Evolutionary conservation across 83 land plant species (phyloP).

Genomic region (Isoetes engelmannii): DNA sequence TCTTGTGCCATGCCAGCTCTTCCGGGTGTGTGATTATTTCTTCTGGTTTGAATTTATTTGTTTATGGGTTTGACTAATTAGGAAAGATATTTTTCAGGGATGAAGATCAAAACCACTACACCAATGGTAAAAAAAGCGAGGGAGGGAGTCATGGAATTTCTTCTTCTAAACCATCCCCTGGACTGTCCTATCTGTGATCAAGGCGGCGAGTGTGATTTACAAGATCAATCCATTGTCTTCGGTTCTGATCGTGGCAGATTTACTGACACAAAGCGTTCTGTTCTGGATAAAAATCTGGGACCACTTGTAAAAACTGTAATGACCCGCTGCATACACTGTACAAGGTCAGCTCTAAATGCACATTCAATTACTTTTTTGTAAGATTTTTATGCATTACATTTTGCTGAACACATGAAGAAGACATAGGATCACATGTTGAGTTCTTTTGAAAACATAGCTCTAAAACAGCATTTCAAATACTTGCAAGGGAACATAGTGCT

Average conservation of each 20-base stretch:
- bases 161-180: conserved; percentile 91
- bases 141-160: conserved; percentile 98
- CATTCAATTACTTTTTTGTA: neutral
- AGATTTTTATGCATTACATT: neutral
- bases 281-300: conserved; percentile 90
- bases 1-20: conserved; percentile 99
- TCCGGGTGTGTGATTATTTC: conserved; percentile 49
- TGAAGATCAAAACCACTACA: conserved; percentile 95
- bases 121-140: conserved; percentile 91
- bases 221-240: conserved; percentile 96
- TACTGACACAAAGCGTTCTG: conserved; percentile 80
- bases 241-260: conserved; percentile 95
- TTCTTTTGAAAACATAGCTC: too few species aligned
- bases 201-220: conserved; percentile 98
- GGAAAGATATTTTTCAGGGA: conserved; percentile 41
- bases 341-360: conserved; percentile 46
- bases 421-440: too few species aligned
- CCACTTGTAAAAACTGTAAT: conserved; percentile 97
- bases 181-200: conserved; percentile 99
- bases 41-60: neutral
- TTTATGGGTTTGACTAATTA: neutral
- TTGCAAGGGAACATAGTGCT: too few species aligned
- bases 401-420: too few species aligned
- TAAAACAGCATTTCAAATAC: too few species aligned
- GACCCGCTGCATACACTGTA: conserved; percentile 97